These are phyloP conservation scores for Danielozyma ontarioensis DNA, from an alignment of 805 yeast species.

Conservation along the genomic window DNA sequence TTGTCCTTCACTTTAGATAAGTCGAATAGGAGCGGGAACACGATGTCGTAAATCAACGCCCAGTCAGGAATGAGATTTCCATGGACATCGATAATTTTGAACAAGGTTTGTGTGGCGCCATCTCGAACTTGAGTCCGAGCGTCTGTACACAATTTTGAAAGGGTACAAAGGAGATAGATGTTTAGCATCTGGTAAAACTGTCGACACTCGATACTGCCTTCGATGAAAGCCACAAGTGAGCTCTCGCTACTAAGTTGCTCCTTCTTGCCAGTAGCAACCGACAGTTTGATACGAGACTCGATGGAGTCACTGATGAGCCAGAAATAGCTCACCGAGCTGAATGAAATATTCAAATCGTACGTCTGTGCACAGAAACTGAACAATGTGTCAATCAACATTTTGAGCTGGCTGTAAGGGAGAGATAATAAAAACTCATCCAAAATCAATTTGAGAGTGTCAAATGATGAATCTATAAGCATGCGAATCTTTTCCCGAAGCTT, in stretches of 20 bases:
- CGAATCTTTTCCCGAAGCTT: constrained; percentile 44
- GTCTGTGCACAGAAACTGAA: constrained; percentile 66
- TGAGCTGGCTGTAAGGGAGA: constrained; percentile 63
- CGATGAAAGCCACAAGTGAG: constrained; percentile 5
- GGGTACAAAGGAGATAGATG: constrained; percentile 48
- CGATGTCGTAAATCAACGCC: constrained; percentile 61
- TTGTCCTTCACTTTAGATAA: constrained; percentile 8
- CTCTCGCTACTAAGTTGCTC: constrained; percentile 4
- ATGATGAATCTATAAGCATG: constrained; percentile 60
- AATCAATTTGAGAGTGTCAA: constrained; percentile 76
- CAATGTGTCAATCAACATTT: constrained; percentile 64
- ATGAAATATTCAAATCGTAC: constrained; percentile 78
- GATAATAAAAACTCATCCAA: constrained; percentile 78
- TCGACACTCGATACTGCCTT: constrained; percentile 6
- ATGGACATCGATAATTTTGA: constrained; percentile 47
- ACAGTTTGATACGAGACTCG: constrained; percentile 15
- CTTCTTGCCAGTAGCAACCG: background rate
- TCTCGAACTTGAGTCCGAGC: constrained; percentile 76
- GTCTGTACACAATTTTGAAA: constrained; percentile 63
- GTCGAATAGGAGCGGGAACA: constrained; percentile 50
- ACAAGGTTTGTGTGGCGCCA: constrained; percentile 86
- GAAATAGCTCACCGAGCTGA: constrained; percentile 85
- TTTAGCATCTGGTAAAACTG: constrained; percentile 42
- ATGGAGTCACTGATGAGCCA: constrained; percentile 85
- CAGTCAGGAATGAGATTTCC: constrained; percentile 47